Conservation (phyloP, 2,329 filamentous ascomycete species). For the Scytalidium lignicola region DNA sequence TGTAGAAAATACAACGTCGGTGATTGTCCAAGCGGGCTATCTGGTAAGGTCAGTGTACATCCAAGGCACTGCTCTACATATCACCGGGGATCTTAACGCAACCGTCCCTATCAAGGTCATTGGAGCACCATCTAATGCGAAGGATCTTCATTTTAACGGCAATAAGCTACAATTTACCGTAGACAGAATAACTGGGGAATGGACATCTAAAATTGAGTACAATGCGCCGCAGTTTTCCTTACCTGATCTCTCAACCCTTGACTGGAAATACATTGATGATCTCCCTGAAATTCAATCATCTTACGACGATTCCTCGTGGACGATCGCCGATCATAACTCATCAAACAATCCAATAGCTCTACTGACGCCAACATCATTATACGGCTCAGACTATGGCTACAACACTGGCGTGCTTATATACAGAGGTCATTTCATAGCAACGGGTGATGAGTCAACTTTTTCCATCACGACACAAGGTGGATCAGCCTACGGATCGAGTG, state of each 20-base stretch:
- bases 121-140: conserved; percentile 48
- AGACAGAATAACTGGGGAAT: conserved; percentile 40
- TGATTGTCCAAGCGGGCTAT: conserved; percentile 61
- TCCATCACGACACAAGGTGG: conserved; percentile 61
- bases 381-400: conserved; percentile 60
- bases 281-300: conserved; percentile 60
- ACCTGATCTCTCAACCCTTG: conserved; percentile 51
- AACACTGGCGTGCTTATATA: conserved; percentile 64
- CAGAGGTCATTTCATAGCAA: conserved; percentile 63
- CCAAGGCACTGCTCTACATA: conserved; percentile 48
- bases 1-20: conserved; percentile 33
- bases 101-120: conserved; percentile 66
- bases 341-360: conserved; percentile 49
- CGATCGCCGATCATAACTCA: conserved; percentile 47
- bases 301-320: conserved; percentile 70
- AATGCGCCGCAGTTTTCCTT: conserved; percentile 44
- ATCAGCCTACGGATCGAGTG: conserved; percentile 58
- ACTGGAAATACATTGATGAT: conserved; percentile 66
- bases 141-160: conserved; percentile 59
- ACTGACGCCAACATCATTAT: conserved; percentile 55
- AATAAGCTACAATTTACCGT: conserved; percentile 32
- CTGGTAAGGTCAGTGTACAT: conserved; percentile 56
- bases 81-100: conserved; percentile 68
- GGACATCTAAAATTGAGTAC: conserved; percentile 48
- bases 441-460: conserved; percentile 53